Percentiles rank a stretch among this genome's conserved stretches.
Conservation (phyloP, 257 asterid genomes). For the Buddleja alternifolia region DNA sequence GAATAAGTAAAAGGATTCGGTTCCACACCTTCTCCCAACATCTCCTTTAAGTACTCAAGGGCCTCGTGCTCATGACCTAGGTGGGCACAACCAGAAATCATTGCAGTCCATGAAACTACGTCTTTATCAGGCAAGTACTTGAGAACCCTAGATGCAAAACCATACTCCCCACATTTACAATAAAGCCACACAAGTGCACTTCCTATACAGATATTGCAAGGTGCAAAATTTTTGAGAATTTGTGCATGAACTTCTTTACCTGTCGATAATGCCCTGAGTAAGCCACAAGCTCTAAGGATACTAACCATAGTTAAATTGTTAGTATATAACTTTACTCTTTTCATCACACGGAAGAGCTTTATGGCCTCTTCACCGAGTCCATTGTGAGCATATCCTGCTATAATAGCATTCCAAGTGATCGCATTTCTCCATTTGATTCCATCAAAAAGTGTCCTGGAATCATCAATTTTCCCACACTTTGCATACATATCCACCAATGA, state of each 20-base stretch:
- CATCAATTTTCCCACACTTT: slow-evolving; percentile 65
- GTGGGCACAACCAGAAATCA: slow-evolving; percentile 83
- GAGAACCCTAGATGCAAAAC: slow-evolving; percentile 71
- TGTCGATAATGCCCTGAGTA: slow-evolving; percentile 47
- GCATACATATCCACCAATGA: slow-evolving; percentile 84
- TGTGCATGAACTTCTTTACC: slow-evolving; percentile 91
- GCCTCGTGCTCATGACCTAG: slow-evolving; percentile 83
- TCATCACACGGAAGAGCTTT: slow-evolving; percentile 64
- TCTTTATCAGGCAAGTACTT: slow-evolving; percentile 66
- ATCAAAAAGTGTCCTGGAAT: slow-evolving; percentile 62
- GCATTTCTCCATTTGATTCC: slow-evolving; percentile 66
- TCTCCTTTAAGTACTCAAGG: slow-evolving; percentile 75
- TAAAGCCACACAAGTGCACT: slow-evolving; percentile 87
- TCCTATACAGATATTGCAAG: slow-evolving; percentile 59
- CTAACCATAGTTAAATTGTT: slow-evolving; percentile 80
- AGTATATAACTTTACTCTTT: slow-evolving; percentile 49
- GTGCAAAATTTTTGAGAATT: slow-evolving; percentile 57
- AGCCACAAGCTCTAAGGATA: slow-evolving; percentile 77
- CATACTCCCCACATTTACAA: slow-evolving; percentile 73
- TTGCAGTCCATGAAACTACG: slow-evolving; percentile 93
- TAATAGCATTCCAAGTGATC: slow-evolving; percentile 76
- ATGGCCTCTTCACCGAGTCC: slow-evolving; percentile 73
- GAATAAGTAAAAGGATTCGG: slow-evolving; percentile 88
- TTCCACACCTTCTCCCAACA: slow-evolving; percentile 82
- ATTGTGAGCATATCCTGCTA: slow-evolving; percentile 87